Evolutionary conservation across 345 rosid genomes (phyloP).

Genomic region (Dipteronia sinensis): DNA sequence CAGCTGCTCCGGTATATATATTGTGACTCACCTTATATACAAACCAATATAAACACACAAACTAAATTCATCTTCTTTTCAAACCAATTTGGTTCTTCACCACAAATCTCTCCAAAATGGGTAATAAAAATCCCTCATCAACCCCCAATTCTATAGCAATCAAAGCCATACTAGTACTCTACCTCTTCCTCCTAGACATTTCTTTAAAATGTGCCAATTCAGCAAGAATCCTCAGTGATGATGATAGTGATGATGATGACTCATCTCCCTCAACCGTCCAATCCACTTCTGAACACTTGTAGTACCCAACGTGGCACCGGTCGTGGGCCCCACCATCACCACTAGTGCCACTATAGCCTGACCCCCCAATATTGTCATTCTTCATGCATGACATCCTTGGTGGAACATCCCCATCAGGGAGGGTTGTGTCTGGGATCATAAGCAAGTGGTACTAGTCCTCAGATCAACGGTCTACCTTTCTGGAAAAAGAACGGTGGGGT

Average conservation of each 20-base stretch:
- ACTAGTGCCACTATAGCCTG: slow-evolving; percentile 2
- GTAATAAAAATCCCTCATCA: background rate
- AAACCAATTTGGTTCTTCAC: background rate
- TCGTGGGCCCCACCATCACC: background rate
- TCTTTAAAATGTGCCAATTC: background rate
- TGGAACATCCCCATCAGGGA: slow-evolving; percentile 42
- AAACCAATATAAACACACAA: background rate
- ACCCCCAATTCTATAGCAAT: background rate
- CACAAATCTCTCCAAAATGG: slow-evolving; percentile 2
- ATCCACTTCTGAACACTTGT: background rate
- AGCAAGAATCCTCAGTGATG: slow-evolving; percentile 6
- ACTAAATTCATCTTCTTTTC: background rate
- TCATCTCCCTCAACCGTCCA: background rate
- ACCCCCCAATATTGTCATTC: slow-evolving; percentile 34
- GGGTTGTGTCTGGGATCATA: slow-evolving; percentile 43
- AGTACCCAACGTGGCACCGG: background rate
- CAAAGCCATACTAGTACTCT: background rate
- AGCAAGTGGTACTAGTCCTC: slow-evolving; percentile 25
- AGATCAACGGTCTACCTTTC: slow-evolving; percentile 46
- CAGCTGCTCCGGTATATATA: background rate
- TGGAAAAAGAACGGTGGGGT: slow-evolving; percentile 39
- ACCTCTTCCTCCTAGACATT: background rate
- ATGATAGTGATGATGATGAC: background rate
- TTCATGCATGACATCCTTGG: slow-evolving; percentile 53
- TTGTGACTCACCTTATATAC: background rate